Conservation (phyloP, 2,329 filamentous ascomycete species). For the Talaromyces sp. region DNA sequence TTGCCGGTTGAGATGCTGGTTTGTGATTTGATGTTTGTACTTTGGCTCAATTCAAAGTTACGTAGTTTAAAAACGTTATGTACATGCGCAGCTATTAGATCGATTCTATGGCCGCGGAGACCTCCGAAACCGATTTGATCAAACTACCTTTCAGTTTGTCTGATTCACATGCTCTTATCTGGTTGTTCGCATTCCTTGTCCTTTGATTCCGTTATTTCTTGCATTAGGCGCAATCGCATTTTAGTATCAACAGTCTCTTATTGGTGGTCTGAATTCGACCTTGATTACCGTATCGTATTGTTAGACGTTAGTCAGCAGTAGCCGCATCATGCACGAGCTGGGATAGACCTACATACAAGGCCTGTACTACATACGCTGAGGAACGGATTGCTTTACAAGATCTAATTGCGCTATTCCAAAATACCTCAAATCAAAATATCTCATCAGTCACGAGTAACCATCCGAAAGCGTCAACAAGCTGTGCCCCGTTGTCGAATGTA, state of each 20-base stretch:
- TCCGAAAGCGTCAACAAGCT: not conserved
- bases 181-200: not conserved
- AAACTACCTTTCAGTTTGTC: not conserved
- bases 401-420: not conserved
- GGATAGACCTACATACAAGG: not conserved
- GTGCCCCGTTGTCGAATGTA: not conserved
- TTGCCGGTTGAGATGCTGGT: not conserved
- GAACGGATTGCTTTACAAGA: too few species aligned
- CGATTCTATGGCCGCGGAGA: not conserved
- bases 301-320: not conserved
- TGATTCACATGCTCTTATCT: not conserved
- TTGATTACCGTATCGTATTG: not conserved
- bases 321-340: not conserved
- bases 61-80: not conserved
- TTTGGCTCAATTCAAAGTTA: not conserved
- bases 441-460: not conserved
- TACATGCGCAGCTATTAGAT: not conserved
- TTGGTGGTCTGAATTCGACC: not conserved
- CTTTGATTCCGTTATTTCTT: not conserved
- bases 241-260: not conserved
- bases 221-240: not conserved
- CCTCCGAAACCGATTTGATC: not conserved
- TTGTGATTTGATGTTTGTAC: not conserved
- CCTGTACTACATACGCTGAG: not conserved
- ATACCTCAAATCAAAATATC: not conserved